Base-by-base conservation (phyloP, 495 filamentous ascomycete genomes). In the Penicillium crystallinum region DNA sequence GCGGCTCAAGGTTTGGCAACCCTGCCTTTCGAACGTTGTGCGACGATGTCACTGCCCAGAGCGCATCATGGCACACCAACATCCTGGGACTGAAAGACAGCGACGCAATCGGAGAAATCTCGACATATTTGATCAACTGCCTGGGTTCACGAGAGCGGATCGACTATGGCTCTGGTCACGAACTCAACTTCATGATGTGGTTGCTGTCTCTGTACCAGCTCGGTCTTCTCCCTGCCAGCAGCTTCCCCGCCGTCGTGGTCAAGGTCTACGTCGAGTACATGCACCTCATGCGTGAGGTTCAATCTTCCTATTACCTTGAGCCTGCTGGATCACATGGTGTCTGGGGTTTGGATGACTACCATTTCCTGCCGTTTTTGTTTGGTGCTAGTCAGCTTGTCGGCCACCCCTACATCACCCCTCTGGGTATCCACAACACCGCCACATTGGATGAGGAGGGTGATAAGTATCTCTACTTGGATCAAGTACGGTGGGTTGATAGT, bases 291-390 rank as follows among this genome's bases (percentile, higher is more conserved):
- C 87, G 93, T 29, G 82, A 81, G 19, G 75, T 99, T 17, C 92
- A 97, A 56, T 77, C 86, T 25, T 91, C 88, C 15, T 99, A 97
- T 66, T 96, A 89, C 31, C 86, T 99, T 18, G 93, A 99, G 64
- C 93, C 93, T 1, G 93, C 93, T 7, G 93, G 91, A 15, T 95
- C 90, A 35, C 91, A 97, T 65, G 91, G 91, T 15, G 91, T 97
- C 41, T 97, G 91, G 91, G 91, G 91, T 31, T 73, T 99, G 34
- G 93, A 99, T 67, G 93, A 99, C 72, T 95, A 99, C 70, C 90
- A 84, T 33, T 97, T 97, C 71, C 71, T 93, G n/a, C 89, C 93
- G 0, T 99, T 97, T 73, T 85, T 99, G 42, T 93, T 97, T 62
- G 93, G 93, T 10, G 95, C 91, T 2, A 88, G 91, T 7, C 91